Conservation (phyloP, 345 rosid species). For the Melaleuca quinquenervia region DNA sequence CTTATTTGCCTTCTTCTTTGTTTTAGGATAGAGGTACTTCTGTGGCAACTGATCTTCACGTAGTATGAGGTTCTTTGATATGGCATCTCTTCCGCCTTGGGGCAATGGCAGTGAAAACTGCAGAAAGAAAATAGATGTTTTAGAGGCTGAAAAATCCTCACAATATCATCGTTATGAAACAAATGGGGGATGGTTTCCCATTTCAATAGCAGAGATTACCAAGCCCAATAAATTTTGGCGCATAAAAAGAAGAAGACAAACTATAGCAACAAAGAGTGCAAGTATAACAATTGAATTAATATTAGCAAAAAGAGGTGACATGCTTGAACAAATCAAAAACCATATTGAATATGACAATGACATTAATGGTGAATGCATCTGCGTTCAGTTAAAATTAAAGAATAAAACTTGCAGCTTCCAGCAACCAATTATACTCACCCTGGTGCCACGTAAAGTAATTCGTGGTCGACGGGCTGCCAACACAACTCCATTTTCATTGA, state of each 20-base stretch:
- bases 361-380: not conserved
- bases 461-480: conserved; percentile 62
- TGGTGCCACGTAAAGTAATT: conserved; percentile 65
- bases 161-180: not conserved
- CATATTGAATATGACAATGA: not conserved
- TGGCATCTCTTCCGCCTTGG: conserved; percentile 87
- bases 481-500: conserved; percentile 66
- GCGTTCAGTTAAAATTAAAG: not conserved
- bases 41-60: conserved; percentile 97
- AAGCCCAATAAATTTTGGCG: not conserved
- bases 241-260: not conserved
- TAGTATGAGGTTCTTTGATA: conserved; percentile 60
- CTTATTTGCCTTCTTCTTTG: conserved; percentile 64
- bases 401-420: not conserved
- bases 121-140: not conserved
- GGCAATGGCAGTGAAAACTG: conserved; percentile 90
- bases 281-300: not conserved
- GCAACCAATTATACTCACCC: conserved; percentile 23
- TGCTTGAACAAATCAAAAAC: not conserved
- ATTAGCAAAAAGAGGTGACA: not conserved
- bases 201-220: not conserved
- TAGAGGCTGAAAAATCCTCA: not conserved
- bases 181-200: not conserved
- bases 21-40: conserved; percentile 71
- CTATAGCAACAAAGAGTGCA: not conserved